phyloP scores from a whole-genome alignment of 345 rosid species.

The Clarkia xantiana region DNA sequence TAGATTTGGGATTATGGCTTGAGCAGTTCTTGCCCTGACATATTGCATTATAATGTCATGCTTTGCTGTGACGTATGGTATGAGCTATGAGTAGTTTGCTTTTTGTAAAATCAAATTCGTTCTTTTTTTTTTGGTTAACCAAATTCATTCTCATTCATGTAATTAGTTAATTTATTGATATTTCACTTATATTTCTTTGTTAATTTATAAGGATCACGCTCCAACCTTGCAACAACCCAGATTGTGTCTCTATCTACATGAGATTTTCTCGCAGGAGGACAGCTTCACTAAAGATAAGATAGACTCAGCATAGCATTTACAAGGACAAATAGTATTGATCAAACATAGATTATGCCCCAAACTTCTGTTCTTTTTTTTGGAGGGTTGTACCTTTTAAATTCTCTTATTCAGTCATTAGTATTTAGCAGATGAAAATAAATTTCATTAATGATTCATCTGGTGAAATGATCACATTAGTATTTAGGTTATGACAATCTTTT shows the following conservation, averaged over 20 bases:
- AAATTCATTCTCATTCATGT: too few species aligned
- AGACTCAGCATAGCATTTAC: conserved; percentile 67
- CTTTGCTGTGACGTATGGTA: conserved; percentile 90
- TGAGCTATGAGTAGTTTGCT: conserved; percentile 5
- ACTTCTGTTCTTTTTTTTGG: too few species aligned
- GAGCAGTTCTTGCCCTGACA: conserved; percentile 98
- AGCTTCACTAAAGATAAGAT: conserved; percentile 91
- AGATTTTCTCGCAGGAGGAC: conserved; percentile 78
- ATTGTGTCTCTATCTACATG: conserved; percentile 89
- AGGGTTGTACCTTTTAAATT: too few species aligned
- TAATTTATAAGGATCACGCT: conserved; percentile 10
- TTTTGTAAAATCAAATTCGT: too few species aligned
- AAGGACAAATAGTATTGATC: conserved; percentile 27
- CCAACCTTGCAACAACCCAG: conserved; percentile 88
- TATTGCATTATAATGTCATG: conserved; percentile 98
- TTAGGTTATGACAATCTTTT: too few species aligned
- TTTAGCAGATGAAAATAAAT: too few species aligned
- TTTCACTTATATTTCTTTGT: background rate
- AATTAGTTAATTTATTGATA: background rate
- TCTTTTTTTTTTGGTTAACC: too few species aligned
- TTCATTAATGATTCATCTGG: too few species aligned
- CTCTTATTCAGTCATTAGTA: too few species aligned
- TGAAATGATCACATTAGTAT: too few species aligned
- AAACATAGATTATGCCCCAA: too few species aligned
- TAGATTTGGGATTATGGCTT: conserved; percentile 98